These are phyloP conservation scores for Pleurotus citrinopileatus DNA, from an alignment of 768 basidiomycete species.

Conservation along the genomic window DNA sequence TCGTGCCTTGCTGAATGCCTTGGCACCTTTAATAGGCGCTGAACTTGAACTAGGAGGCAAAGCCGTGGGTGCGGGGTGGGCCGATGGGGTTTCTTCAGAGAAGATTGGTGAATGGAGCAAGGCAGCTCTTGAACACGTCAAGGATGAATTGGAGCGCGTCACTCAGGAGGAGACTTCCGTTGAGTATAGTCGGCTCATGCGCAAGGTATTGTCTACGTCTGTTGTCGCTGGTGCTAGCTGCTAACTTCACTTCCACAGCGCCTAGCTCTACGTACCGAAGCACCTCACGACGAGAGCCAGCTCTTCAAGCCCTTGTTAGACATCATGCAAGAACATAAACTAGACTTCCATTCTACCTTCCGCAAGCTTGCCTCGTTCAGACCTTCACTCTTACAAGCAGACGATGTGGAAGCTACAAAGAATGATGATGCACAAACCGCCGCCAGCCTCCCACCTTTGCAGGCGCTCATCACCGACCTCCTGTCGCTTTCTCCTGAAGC, in stretches of 20 bases:
- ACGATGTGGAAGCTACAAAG: slow-evolving; percentile 4
- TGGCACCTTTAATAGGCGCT: slow-evolving; percentile 84
- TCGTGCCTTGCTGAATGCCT: slow-evolving; percentile 68
- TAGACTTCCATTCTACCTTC: slow-evolving; percentile 92
- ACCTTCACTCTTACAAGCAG: slow-evolving; percentile 28
- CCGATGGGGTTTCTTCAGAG: slow-evolving; percentile 45
- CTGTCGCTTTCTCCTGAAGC: slow-evolving; percentile 47
- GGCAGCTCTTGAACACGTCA: slow-evolving; percentile 47
- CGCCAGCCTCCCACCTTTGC: slow-evolving; percentile 23
- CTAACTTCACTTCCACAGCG: slow-evolving; percentile 42
- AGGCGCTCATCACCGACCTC: slow-evolving; percentile 40
- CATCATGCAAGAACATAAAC: slow-evolving; percentile 63
- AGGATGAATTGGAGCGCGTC: slow-evolving; percentile 59
- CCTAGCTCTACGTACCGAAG: slow-evolving; percentile 65
- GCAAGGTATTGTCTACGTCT: slow-evolving; percentile 44
- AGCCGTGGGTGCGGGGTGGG: slow-evolving; percentile 63
- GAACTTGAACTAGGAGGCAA: slow-evolving; percentile 58
- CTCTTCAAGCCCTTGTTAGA: slow-evolving; percentile 70
- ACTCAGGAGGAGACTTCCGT: slow-evolving; percentile 54
- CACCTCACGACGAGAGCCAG: slow-evolving; percentile 53
- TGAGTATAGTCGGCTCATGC: slow-evolving; percentile 70
- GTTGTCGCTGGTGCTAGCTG: background rate
- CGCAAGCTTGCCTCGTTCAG: slow-evolving; percentile 66
- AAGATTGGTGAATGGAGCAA: slow-evolving; percentile 61
- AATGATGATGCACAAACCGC: background rate